A percentile compares a stretch with the other conserved stretches of the same genome.
Evolutionary conservation across 176 grass and related monocot species (phyloP).

Genomic region (Cenchrus americanus): DNA sequence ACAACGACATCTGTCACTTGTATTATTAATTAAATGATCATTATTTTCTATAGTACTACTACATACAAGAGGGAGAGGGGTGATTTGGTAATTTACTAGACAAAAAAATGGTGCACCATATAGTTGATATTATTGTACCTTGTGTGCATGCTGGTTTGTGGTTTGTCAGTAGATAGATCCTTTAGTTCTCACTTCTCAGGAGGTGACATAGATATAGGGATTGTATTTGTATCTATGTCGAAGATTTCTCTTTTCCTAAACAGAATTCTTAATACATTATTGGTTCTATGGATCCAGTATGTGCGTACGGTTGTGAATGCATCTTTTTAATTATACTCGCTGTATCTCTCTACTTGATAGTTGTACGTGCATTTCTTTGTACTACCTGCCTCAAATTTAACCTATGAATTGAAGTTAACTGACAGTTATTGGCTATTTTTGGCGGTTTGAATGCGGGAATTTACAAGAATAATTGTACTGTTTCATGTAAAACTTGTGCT

Average conservation of each 20-base stretch:
- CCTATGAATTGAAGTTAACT: neutral
- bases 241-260: too few relatives aligned
- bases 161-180: too few relatives aligned
- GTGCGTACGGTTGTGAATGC: neutral
- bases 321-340: neutral
- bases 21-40: neutral
- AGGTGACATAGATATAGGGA: neutral
- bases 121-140: too few relatives aligned
- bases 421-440: neutral
- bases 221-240: neutral
- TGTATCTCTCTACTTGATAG: neutral
- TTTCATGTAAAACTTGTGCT: too few relatives aligned
- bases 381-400: neutral
- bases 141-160: too few relatives aligned
- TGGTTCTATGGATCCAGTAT: neutral
- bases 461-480: too few relatives aligned
- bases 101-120: too few relatives aligned
- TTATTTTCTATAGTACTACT: neutral
- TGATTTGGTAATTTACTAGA: neutral
- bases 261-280: too few relatives aligned
- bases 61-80: neutral
- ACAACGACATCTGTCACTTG: neutral
- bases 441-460: too few relatives aligned
- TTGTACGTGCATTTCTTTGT: neutral
- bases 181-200: neutral